Evolutionary conservation across 2,329 filamentous ascomycete species (phyloP), one percentile per base, ranked within the genome.

Genomic region (Fusarium fracticaudum): DNA sequence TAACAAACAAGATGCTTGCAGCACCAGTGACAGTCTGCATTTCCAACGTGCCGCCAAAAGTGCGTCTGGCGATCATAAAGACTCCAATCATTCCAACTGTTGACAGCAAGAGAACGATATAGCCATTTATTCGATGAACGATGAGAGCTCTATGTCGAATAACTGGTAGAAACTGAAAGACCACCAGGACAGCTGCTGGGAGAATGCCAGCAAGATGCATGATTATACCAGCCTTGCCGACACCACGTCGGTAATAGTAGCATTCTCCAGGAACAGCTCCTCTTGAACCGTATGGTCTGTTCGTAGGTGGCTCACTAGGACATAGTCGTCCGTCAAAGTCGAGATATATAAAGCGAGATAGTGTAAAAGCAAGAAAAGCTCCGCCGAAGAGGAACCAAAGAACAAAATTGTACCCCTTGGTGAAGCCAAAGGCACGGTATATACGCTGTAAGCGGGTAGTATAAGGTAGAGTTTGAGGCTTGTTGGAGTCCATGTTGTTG

Each of bases 121-220:
- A 91, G 4, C 91, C 91, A 60, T 87, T 89, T 63, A 92, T 84
- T 2, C 90, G 87, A 76, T 93, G 91, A 29, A 91, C 78, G 5
- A 88, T 67, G 4, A 90, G 80, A 59, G 81, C 76, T 72, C 84
- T 87, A 72, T 88, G 84, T 3, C 86, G 82, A 37, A 87, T 79
- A 8, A 78, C 71, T 1, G 87, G 87, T 5, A 87, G 76, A 72
- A 89, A 89, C 79, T 89, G 87, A 29, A 86, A 79, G 58, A 83
- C 80, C 11, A 81, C 83, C 8, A 89, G 81, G 5, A 88, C 69
- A 12, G 79, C 79, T 5, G 83, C 86, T 0, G 86, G 86, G 7
- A 89, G 77, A n/a, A 88, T 82, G 18, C 79, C 75, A 8, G 76
- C 81, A 7, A 89, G 78, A 67, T 89, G 87, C 17, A 87, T 65